Percentiles rank a stretch among this genome's conserved stretches.
Conservation (phyloP, 192 early-diverging fungal genomes). For the Piromyces finnis region DNA sequence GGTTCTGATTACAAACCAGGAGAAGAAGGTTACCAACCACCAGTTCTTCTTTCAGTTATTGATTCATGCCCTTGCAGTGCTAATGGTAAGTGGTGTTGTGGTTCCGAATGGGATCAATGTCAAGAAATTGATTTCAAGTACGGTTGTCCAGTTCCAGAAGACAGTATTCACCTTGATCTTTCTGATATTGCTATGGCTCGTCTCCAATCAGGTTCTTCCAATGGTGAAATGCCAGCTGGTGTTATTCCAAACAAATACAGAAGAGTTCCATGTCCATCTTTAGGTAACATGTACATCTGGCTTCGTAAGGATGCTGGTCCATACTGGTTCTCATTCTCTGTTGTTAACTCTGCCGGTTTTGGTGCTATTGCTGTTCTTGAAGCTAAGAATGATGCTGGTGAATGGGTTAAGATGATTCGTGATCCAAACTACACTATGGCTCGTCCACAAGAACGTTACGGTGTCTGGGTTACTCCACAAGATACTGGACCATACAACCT, state of each 20-base stretch:
- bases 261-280: background rate
- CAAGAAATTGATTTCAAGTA: conserved; percentile 1
- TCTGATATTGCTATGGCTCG: conserved; percentile 3
- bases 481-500: conserved; percentile 3
- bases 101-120: background rate
- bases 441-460: conserved; percentile 4
- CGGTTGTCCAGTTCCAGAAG: background rate
- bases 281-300: conserved; percentile 1
- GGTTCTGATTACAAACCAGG: conserved; percentile 1
- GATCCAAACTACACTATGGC: conserved; percentile 4
- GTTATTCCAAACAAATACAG: conserved; percentile 2
- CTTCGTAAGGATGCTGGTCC: background rate
- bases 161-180: conserved; percentile 3
- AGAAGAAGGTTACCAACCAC: conserved; percentile 1
- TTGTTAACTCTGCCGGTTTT: conserved; percentile 2
- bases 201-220: background rate
- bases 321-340: conserved; percentile 2
- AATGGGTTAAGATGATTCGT: background rate
- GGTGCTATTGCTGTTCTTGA: conserved; percentile 2
- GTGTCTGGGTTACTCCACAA: conserved; percentile 2
- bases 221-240: background rate
- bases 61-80: conserved; percentile 1
- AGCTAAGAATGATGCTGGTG: background rate
- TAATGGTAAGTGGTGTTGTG: conserved; percentile 1
- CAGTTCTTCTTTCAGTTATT: conserved; percentile 1